These are phyloP conservation scores for Nemophila menziesii DNA, from an alignment of 257 asterid species.

Conservation along the genomic window DNA sequence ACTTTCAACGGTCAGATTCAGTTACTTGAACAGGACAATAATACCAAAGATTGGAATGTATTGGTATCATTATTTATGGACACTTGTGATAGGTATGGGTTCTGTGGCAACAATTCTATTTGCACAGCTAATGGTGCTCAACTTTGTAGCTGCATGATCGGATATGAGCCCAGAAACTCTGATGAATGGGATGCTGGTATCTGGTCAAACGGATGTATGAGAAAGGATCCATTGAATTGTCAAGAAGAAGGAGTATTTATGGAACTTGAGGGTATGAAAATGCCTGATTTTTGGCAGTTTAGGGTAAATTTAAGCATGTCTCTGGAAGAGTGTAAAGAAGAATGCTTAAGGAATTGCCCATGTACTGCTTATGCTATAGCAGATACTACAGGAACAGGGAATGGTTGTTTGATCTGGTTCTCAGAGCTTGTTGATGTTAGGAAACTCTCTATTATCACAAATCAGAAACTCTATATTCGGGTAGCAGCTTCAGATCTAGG, in stretches of 20 bases:
- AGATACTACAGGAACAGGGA: constrained; percentile 11
- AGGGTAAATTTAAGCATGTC: constrained; percentile 13
- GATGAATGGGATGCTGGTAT: constrained; percentile 3
- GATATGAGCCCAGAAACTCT: constrained; percentile 16
- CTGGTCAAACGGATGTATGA: no score
- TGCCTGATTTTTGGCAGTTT: constrained; percentile 15
- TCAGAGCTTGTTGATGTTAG: constrained; percentile 28
- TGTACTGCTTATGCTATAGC: constrained; percentile 30
- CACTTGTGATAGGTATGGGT: constrained; percentile 18
- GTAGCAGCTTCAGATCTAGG: constrained; percentile 13
- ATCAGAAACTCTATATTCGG: constrained; percentile 7
- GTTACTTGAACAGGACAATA: constrained; percentile 13
- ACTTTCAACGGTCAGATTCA: neutral
- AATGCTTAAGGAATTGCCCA: constrained; percentile 24
- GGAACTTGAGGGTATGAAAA: constrained; percentile 1
- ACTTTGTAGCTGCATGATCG: constrained; percentile 17
- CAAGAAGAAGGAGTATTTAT: constrained; percentile 5
- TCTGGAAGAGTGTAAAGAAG: constrained; percentile 21
- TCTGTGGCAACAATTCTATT: constrained; percentile 14
- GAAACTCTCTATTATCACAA: neutral
- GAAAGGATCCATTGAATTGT: constrained; percentile 11
- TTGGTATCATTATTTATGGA: constrained; percentile 16
- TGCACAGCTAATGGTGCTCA: constrained; percentile 13
- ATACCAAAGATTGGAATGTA: constrained; percentile 17
- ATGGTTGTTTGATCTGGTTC: constrained; percentile 32